These are phyloP conservation scores for Pontederia crassipes DNA, from an alignment of 176 grass and related monocot genomes.

Conservation along the genomic window DNA sequence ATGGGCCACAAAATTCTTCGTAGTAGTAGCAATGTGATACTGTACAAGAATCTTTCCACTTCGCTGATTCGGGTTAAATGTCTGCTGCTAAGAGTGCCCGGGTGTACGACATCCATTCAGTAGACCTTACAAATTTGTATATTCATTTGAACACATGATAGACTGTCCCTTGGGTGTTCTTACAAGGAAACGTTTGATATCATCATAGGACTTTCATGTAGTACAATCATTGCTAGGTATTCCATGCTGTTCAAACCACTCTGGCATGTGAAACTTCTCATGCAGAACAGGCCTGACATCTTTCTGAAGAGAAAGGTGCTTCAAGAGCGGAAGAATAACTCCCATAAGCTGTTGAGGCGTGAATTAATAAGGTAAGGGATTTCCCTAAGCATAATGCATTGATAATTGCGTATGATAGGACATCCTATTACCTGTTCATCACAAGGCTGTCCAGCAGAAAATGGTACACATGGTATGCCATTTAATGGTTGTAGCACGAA, in stretches of 20 bases:
- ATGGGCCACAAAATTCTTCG: no score
- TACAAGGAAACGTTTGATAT: no score
- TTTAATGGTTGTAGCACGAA: slow-evolving; percentile 94
- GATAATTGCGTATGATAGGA: not conserved
- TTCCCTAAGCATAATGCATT: no score
- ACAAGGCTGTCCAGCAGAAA: slow-evolving; percentile 69
- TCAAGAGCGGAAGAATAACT: slow-evolving; percentile 75
- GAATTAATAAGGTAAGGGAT: not conserved
- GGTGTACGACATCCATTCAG: no score
- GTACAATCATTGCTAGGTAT: slow-evolving; percentile 28
- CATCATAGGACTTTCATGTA: not conserved
- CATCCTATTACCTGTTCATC: slow-evolving; percentile 72
- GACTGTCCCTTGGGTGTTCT: no score
- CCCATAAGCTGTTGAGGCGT: slow-evolving; percentile 47
- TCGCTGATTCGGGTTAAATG: no score
- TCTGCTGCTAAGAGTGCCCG: no score
- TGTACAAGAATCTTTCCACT: no score
- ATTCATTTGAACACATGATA: no score
- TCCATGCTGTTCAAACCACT: slow-evolving; percentile 77
- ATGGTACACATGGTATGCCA: slow-evolving; percentile 93
- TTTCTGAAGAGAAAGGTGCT: slow-evolving; percentile 65
- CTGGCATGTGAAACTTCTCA: slow-evolving; percentile 83
- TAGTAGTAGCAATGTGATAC: no score
- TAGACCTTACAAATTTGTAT: no score
- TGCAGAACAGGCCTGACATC: slow-evolving; percentile 62